Conservation (phyloP, 1,139 yeast genomes). For the Saccharomycopsis hybrid region DNA sequence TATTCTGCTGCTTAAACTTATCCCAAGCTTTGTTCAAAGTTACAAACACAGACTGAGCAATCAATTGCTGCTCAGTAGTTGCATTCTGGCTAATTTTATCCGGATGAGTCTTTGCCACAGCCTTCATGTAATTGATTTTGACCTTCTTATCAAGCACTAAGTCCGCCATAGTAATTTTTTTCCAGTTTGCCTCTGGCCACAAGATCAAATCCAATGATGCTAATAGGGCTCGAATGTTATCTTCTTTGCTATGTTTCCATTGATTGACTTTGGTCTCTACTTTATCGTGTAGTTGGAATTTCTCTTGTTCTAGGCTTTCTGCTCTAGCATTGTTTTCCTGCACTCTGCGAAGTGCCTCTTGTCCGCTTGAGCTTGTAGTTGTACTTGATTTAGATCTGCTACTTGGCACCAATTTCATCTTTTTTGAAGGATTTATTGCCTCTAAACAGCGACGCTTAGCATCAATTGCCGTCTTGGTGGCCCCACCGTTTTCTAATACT, state of each 20-base stretch:
- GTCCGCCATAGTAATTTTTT: conserved; percentile 60
- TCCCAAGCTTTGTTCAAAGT: conserved; percentile 90
- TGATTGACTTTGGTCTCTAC: conserved; percentile 46
- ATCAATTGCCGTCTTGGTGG: conserved; percentile 61
- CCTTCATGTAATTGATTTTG: conserved; percentile 82
- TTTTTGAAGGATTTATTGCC: conserved; percentile 29
- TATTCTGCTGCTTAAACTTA: conserved; percentile 55
- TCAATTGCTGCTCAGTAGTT: conserved; percentile 65
- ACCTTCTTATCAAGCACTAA: conserved; percentile 89
- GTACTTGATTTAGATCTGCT: conserved; percentile 26
- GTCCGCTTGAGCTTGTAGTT: conserved; percentile 20
- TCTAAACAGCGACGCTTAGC: conserved; percentile 76
- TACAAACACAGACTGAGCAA: conserved; percentile 84
- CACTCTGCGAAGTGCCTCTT: conserved; percentile 40
- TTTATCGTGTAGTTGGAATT: conserved; percentile 51
- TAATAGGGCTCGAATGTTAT: conserved; percentile 68
- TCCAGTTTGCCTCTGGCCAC: conserved; percentile 59
- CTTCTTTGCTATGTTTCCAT: conserved; percentile 76
- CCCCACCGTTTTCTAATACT: conserved; percentile 61
- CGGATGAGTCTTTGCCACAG: conserved; percentile 90
- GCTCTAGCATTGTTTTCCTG: conserved; percentile 42
- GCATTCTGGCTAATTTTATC: conserved; percentile 63
- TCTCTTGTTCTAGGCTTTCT: conserved; percentile 48
- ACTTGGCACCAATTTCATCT: conserved; percentile 8
- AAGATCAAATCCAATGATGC: conserved; percentile 59